phyloP scores from a whole-genome alignment of 345 rosid species.

The Acer yangbiense region DNA sequence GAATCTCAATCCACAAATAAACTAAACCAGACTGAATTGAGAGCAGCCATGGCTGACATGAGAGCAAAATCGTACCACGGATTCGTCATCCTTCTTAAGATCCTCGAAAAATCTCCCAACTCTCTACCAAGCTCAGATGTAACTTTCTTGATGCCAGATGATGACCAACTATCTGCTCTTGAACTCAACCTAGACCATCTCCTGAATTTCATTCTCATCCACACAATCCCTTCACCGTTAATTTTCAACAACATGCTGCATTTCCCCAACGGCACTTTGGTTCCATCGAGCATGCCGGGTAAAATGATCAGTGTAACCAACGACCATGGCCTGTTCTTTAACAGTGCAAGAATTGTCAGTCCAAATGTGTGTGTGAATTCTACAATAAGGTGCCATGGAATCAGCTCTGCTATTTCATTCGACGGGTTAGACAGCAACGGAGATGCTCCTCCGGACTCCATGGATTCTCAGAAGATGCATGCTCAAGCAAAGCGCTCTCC shows the following conservation, averaged over 20 bases:
- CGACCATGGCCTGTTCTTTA: slow-evolving; percentile 24
- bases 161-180: slow-evolving; percentile 29
- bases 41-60: slow-evolving; percentile 40
- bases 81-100: slow-evolving; percentile 47
- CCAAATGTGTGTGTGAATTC: slow-evolving; percentile 40
- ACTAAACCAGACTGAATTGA: slow-evolving; percentile 34
- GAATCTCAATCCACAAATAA: slow-evolving; percentile 22
- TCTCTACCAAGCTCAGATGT: slow-evolving; percentile 17
- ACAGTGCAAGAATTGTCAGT: slow-evolving; percentile 39
- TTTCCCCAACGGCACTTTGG: slow-evolving; percentile 40
- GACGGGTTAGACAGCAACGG: not conserved
- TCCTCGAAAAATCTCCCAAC: slow-evolving; percentile 17
- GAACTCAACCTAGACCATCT: slow-evolving; percentile 18
- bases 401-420: slow-evolving; percentile 29
- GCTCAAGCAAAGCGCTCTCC: not conserved
- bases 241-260: slow-evolving; percentile 29
- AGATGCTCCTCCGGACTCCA: not conserved
- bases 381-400: slow-evolving; percentile 40
- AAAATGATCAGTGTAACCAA: slow-evolving; percentile 34
- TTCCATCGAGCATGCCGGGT: slow-evolving; percentile 31
- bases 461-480: not conserved
- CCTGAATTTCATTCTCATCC: slow-evolving; percentile 37
- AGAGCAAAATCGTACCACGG: slow-evolving; percentile 40
- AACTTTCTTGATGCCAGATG: slow-evolving; percentile 42
- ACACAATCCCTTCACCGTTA: slow-evolving; percentile 35